A percentile compares a stretch with the other conserved stretches of the same genome.
Evolutionary conservation across 306 rosid species (phyloP).

Genomic region (Sechiopsis laciniata): DNA sequence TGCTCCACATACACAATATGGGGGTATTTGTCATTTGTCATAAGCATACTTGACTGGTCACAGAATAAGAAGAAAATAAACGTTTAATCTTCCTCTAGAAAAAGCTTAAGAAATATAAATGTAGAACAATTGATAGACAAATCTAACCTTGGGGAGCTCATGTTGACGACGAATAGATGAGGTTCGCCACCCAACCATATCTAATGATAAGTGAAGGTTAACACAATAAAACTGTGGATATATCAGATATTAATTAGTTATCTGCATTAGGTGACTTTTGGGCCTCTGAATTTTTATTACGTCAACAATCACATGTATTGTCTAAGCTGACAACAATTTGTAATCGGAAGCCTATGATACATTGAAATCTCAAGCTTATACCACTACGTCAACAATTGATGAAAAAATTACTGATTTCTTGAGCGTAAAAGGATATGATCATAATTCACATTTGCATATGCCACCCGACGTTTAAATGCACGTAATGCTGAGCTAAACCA

Average conservation of each 20-base stretch:
- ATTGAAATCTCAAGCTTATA: neutral
- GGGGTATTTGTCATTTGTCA: conserved; percentile 58
- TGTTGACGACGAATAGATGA: conserved; percentile 89
- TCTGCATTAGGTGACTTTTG: neutral
- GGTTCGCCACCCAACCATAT: conserved; percentile 99
- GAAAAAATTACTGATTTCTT: neutral
- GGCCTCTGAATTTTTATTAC: neutral
- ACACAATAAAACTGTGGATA: conserved; percentile 20
- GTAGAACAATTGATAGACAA: conserved; percentile 21
- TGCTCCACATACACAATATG: conserved; percentile 60
- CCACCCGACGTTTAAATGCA: conserved; percentile 82
- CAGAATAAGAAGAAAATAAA: conserved; percentile 1
- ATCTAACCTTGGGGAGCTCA: conserved; percentile 84
- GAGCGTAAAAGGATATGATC: conserved; percentile 68
- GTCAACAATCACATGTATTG: neutral
- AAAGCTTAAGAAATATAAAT: conserved; percentile 22
- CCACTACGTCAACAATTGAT: conserved; percentile 8
- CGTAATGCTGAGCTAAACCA: conserved; percentile 69
- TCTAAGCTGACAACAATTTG: neutral
- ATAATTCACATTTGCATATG: conserved; percentile 87
- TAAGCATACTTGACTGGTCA: conserved; percentile 63
- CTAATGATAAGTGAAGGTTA: conserved; percentile 52
- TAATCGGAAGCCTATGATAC: conserved; percentile 2
- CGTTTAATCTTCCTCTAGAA: conserved; percentile 16
- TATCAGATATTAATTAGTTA: neutral